These are phyloP conservation scores for Trichoderma koningiopsis DNA, from an alignment of 2,329 filamentous ascomycete species.

Conservation along the genomic window DNA sequence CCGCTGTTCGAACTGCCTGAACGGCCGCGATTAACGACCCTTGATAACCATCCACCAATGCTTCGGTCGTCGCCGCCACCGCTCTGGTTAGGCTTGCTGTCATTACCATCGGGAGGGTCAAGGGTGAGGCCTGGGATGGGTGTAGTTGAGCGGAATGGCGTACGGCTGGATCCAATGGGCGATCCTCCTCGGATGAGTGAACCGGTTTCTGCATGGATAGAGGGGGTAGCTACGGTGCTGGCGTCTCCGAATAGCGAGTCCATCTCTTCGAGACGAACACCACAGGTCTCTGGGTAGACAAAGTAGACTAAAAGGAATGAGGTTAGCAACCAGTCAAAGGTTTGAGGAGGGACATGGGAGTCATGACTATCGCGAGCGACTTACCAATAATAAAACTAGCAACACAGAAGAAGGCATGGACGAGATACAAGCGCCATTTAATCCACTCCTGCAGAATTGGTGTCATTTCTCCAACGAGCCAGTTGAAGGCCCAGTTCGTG, in stretches of 20 bases:
- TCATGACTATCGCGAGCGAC: slow-evolving; percentile 41
- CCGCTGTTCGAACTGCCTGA: slow-evolving; percentile 43
- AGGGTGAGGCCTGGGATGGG: slow-evolving; percentile 82
- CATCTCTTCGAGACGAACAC: slow-evolving; percentile 96
- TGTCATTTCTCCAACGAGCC: slow-evolving; percentile 93
- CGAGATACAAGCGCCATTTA: slow-evolving; percentile 88
- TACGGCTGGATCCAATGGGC: slow-evolving; percentile 69
- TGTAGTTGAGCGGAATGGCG: slow-evolving; percentile 53
- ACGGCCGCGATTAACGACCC: slow-evolving; percentile 45
- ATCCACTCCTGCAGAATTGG: slow-evolving; percentile 91
- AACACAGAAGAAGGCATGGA: slow-evolving; percentile 96
- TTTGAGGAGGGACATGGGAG: background rate
- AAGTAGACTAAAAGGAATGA: slow-evolving; percentile 73
- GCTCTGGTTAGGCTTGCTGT: slow-evolving; percentile 47
- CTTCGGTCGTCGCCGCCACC: slow-evolving; percentile 43
- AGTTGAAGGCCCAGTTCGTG: slow-evolving; percentile 98
- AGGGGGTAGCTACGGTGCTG: slow-evolving; percentile 80
- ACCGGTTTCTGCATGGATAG: slow-evolving; percentile 72
- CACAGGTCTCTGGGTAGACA: slow-evolving; percentile 94
- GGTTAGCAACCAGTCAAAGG: slow-evolving; percentile 1
- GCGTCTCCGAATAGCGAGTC: slow-evolving; percentile 91
- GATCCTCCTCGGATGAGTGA: slow-evolving; percentile 77
- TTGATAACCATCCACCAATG: slow-evolving; percentile 54
- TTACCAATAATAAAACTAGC: slow-evolving; percentile 94
- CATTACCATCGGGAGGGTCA: slow-evolving; percentile 65